phyloP scores from a whole-genome alignment of 768 basidiomycete genomes.

The Macrolepiota dolichaula region DNA sequence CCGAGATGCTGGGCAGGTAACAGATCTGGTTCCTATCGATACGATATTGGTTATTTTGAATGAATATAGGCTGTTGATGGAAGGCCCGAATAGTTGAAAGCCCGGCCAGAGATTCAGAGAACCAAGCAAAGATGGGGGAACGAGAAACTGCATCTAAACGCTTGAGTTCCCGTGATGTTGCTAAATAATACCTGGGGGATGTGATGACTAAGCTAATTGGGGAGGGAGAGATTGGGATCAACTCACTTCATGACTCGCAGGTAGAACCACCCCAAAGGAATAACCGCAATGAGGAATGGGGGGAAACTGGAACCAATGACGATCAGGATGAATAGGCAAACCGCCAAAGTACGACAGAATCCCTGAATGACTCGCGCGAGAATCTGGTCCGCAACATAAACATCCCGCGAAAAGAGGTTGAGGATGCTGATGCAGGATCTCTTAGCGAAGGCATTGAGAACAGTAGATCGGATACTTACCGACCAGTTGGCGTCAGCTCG shows the following conservation, averaged over 20 bases:
- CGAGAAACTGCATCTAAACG: slow-evolving; percentile 86
- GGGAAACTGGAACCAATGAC: slow-evolving; percentile 86
- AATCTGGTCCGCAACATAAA: slow-evolving; percentile 81
- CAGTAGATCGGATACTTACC: slow-evolving; percentile 36
- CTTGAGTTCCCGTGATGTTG: slow-evolving; percentile 85
- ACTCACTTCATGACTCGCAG: slow-evolving; percentile 72
- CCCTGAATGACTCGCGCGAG: slow-evolving; percentile 74
- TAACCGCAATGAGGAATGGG: slow-evolving; percentile 68
- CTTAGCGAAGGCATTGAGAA: neutral
- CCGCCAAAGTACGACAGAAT: slow-evolving; percentile 61
- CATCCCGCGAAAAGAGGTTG: slow-evolving; percentile 90
- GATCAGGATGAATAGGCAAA: slow-evolving; percentile 54
- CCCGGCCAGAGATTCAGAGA: slow-evolving; percentile 74
- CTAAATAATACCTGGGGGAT: slow-evolving; percentile 72
- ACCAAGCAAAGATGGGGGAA: slow-evolving; percentile 90
- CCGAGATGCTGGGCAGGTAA: slow-evolving; percentile 65
- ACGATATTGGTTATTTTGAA: slow-evolving; percentile 63
- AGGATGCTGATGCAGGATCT: slow-evolving; percentile 55
- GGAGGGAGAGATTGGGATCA: neutral
- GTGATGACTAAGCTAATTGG: neutral
- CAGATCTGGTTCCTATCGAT: slow-evolving; percentile 87
- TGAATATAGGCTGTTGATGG: slow-evolving; percentile 65
- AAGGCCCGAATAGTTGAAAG: slow-evolving; percentile 84
- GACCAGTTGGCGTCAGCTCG: slow-evolving; percentile 82
- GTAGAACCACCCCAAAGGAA: slow-evolving; percentile 82